Evolutionary conservation across 352 stramenopile genomes (phyloP).

Genomic region (Phytopythium oedochilum): DNA sequence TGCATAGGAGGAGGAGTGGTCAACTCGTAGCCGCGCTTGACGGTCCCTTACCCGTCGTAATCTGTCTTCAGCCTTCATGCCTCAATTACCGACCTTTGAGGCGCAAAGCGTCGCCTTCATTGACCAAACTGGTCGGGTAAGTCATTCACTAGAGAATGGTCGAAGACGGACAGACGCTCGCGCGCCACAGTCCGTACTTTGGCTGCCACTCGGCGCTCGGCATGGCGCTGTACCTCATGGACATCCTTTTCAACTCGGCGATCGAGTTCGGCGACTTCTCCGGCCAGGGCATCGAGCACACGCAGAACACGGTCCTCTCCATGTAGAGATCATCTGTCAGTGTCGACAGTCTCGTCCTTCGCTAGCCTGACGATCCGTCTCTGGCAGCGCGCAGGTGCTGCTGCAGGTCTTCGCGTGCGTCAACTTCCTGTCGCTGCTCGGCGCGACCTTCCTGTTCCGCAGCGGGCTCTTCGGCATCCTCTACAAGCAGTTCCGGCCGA

Average conservation of each 20-base stretch:
- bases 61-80: no score
- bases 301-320: slow-evolving; percentile 14
- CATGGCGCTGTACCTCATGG: slow-evolving; percentile 36
- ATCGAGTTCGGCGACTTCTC: slow-evolving; percentile 59
- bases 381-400: slow-evolving; percentile 45
- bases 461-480: slow-evolving; percentile 61
- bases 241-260: slow-evolving; percentile 54
- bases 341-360: no score
- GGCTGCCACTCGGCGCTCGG: slow-evolving; percentile 31
- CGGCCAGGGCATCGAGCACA: slow-evolving; percentile 10
- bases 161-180: no score
- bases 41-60: no score
- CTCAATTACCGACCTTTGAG: no score
- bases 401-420: slow-evolving; percentile 57
- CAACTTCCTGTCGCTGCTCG: slow-evolving; percentile 52
- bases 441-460: slow-evolving; percentile 65
- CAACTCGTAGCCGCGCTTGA: no score
- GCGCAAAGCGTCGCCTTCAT: no score
- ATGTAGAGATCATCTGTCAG: slow-evolving; percentile 37
- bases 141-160: no score
- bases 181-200: slow-evolving; percentile 30
- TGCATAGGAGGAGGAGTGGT: no score
- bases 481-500: slow-evolving; percentile 42
- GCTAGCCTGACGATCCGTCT: background rate
- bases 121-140: no score